Base-by-base conservation (phyloP, 306 rosid species). In the Calophaca sinica region DNA sequence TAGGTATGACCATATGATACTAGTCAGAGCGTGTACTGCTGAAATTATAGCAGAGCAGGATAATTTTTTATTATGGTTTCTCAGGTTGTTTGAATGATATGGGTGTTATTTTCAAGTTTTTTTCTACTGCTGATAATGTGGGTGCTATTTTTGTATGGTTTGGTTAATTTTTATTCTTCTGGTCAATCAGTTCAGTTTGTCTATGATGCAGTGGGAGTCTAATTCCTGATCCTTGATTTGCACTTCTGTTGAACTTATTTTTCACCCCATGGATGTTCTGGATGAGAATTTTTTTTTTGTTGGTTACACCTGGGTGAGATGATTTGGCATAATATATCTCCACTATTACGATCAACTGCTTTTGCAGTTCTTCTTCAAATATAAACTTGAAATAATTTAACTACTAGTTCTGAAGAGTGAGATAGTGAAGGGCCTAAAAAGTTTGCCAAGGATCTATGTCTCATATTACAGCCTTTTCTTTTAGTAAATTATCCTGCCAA, bases 341-440 rank as follows among this genome's bases (percentile, higher is more conserved):
- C 4, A 20, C 65, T 83, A 42, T 60, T 7, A 62, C 15, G 29
- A 62, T 31, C 14, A 61, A 77, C 26, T 69, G 42, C 80, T 72
- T 70, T 51, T 33, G 36, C 55, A 14, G 14, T 20, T 59, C 46
- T 62, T 44, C 45, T 28, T 72, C 60, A 42, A 75, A 59, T 65
- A 35, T 62, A 41, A 35, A 44, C 46, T 52, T 60, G 62, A 59
- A 68, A 42, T 35, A 3, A 52, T 71, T 41, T 64, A 70, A 58
- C 44, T 4, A 70, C 58, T 44, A 49, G 69, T 75, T 68, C 57
- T 70, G 8, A 64, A 32, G 50, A 71, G 28, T 53, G 69, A 61
- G 52, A 32, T 57, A 9, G 48, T 59, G 57, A 52, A 84, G 50
- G 73, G 32, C 49, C 45, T 67, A 53, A 67, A 64, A 26, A 3